Evolutionary conservation across 2,329 filamentous ascomycete species (phyloP).

Genomic region (Aureobasidium sp.): DNA sequence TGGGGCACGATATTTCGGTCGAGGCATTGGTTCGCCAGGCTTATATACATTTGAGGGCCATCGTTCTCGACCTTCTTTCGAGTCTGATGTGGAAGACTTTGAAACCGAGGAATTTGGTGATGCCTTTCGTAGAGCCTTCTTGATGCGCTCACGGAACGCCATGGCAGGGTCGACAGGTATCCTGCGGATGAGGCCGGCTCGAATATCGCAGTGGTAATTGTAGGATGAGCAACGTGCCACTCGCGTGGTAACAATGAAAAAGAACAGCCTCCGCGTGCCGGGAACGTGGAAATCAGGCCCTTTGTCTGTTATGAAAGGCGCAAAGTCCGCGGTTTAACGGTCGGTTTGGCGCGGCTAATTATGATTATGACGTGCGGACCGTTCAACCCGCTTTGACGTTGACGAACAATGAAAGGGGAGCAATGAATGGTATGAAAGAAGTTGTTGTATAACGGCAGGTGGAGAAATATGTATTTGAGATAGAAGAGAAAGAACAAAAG

Average conservation of each 20-base stretch:
- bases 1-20: slow-evolving; percentile 43
- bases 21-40: slow-evolving; percentile 46
- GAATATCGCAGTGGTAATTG: neutral
- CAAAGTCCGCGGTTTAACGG: neutral
- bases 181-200: neutral
- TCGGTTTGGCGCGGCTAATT: slow-evolving; percentile 5
- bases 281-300: neutral
- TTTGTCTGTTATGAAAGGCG: neutral
- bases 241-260: neutral
- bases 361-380: slow-evolving; percentile 8
- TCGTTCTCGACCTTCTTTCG: slow-evolving; percentile 23
- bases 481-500: neutral
- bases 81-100: slow-evolving; percentile 21
- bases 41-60: slow-evolving; percentile 42
- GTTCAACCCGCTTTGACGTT: neutral
- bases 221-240: neutral
- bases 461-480: neutral
- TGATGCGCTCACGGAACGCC: slow-evolving; percentile 42
- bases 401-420: neutral
- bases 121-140: slow-evolving; percentile 35
- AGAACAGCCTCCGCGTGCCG: neutral
- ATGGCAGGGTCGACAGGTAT: slow-evolving; percentile 26
- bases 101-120: slow-evolving; percentile 23
- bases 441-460: neutral
- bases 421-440: neutral